These are phyloP conservation scores for Microdochium bolleyi DNA, from an alignment of 2,329 filamentous ascomycete species.

Conservation along the genomic window DNA sequence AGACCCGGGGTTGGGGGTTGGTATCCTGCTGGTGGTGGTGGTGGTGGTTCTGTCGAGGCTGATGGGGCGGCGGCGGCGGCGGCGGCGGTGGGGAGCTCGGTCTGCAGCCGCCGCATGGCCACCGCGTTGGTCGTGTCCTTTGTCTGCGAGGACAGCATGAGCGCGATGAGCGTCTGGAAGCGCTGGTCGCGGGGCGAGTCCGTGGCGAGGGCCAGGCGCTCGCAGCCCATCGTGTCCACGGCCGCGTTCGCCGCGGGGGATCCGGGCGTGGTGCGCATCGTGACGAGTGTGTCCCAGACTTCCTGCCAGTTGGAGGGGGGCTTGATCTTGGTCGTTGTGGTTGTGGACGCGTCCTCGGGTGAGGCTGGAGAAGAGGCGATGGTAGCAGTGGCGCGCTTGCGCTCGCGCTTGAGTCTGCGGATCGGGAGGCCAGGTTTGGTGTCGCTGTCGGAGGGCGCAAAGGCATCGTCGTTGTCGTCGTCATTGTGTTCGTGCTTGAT, in stretches of 20 bases:
- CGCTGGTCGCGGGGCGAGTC: constrained; percentile 51
- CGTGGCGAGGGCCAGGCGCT: constrained; percentile 53
- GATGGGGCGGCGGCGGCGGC: constrained; percentile 27
- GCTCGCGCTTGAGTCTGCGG: constrained; percentile 9
- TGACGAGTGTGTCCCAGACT: constrained; percentile 68
- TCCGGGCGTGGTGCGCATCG: constrained; percentile 56
- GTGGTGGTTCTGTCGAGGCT: neutral
- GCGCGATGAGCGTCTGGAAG: constrained; percentile 77
- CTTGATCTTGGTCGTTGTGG: neutral
- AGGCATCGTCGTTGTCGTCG: constrained; percentile 1
- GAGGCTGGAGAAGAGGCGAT: neutral
- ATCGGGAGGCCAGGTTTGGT: neutral
- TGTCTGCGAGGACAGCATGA: constrained; percentile 90
- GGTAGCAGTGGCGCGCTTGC: constrained; percentile 12
- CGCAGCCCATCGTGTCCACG: constrained; percentile 97
- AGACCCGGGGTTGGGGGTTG: constrained; percentile 40
- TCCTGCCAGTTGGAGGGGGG: constrained; percentile 51
- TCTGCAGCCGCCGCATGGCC: constrained; percentile 73
- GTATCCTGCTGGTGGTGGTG: no score
- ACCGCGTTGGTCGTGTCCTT: constrained; percentile 86
- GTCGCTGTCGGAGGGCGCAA: neutral
- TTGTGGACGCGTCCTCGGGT: neutral
- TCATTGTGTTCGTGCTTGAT: neutral
- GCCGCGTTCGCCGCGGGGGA: constrained; percentile 62
- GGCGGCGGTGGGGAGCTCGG: constrained; percentile 52